These are phyloP conservation scores for Acanthamoeba royreba DNA, from an alignment of 208 protist genomes.

Conservation along the genomic window DNA sequence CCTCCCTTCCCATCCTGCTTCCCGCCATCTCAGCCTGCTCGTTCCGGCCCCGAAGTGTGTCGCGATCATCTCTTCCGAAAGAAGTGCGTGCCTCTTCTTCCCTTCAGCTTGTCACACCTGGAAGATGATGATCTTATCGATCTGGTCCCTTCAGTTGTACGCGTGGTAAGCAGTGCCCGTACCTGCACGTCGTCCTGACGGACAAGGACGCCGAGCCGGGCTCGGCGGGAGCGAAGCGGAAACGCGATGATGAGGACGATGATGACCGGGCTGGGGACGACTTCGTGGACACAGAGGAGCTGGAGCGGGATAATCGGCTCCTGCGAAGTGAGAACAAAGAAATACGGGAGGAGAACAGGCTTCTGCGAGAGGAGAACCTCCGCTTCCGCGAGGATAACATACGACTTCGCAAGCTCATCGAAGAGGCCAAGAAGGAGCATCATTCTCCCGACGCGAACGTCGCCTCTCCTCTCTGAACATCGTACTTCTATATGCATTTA, in stretches of 20 bases:
- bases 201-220: conserved; percentile 14
- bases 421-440: not conserved
- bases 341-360: conserved; percentile 35
- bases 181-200: conserved; percentile 3
- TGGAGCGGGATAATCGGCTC: not conserved
- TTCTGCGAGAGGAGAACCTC: conserved; percentile 24
- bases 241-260: not conserved
- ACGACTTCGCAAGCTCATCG: conserved; percentile 21
- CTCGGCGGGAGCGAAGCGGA: not conserved
- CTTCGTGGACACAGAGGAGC: not conserved
- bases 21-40: not conserved
- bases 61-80: conserved; percentile 35
- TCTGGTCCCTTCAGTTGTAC: not conserved
- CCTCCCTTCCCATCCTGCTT: not conserved
- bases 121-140: not conserved
- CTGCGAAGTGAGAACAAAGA: not conserved
- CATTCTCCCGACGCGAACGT: not conserved
- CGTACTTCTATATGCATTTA: no score
- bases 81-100: not conserved
- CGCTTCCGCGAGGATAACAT: conserved; percentile 29
- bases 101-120: not conserved
- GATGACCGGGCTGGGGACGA: not conserved
- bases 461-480: not conserved
- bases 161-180: conserved; percentile 10
- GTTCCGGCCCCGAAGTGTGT: conserved; percentile 19